phyloP scores from a whole-genome alignment of 2,329 filamentous ascomycete species.

The Alternaria hordeiaustralica region DNA sequence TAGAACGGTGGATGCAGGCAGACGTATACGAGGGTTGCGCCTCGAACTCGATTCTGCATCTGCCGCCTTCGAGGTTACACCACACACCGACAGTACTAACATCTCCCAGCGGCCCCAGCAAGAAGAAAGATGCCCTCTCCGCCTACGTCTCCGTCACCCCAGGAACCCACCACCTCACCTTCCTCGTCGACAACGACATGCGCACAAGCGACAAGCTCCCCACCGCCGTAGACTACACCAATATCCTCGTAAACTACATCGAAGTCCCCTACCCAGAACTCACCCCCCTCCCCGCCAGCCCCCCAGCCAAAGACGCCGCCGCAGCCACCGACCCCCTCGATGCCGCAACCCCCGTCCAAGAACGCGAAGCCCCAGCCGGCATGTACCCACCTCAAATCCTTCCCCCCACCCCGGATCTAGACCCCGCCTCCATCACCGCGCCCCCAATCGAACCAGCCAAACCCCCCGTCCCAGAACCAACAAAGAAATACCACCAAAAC shows the following conservation, averaged over 20 bases:
- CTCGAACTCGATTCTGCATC: conserved; percentile 1
- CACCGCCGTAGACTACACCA: conserved; percentile 96
- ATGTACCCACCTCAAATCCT: conserved; percentile 48
- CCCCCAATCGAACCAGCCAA: conserved; percentile 36
- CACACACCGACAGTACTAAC: conserved; percentile 38
- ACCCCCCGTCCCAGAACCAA: conserved; percentile 32
- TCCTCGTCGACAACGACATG: conserved; percentile 94
- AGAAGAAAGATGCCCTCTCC: conserved; percentile 67
- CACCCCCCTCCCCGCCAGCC: conserved; percentile 37
- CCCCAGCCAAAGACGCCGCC: conserved; percentile 11
- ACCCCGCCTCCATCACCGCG: conserved; percentile 27
- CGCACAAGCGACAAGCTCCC: conserved; percentile 84
- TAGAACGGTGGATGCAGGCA: neutral
- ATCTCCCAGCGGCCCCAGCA: conserved; percentile 48
- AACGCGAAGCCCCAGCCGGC: conserved; percentile 31
- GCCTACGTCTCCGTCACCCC: conserved; percentile 83
- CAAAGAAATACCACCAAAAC: conserved; percentile 69
- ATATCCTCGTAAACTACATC: conserved; percentile 98
- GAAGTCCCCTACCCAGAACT: conserved; percentile 84
- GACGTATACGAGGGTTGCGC: neutral
- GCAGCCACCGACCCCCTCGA: conserved; percentile 21
- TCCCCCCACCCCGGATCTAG: conserved; percentile 50
- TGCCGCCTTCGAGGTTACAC: conserved; percentile 38
- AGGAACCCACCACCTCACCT: conserved; percentile 95
- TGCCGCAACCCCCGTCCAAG: conserved; percentile 33